Evolutionary conservation across 257 asterid species (phyloP), one percentile per base, ranked within the genome.

Genomic region (Solanum pinnatisectum): DNA sequence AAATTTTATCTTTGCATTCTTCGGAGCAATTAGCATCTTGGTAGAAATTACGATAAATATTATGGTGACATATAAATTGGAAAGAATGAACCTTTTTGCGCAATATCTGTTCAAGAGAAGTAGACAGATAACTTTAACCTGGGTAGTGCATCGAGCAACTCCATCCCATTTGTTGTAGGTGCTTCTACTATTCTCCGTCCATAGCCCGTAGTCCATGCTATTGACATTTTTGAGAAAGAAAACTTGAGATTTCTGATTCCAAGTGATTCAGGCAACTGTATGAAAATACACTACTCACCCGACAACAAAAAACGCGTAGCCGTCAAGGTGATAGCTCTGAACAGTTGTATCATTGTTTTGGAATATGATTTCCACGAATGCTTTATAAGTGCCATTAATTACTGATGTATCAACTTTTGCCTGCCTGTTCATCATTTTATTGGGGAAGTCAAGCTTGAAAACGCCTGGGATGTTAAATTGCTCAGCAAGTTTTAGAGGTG

Each of bases 91-190:
- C 60, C 27, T 25, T 2, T 77, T 15, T 79, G 84, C 2, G 84
- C 2, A 44, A 77, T 77, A 77, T 77, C 84, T 79, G 65, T 79
- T 44, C 39, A 25, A 25, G 39, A 15, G 5, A 79, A 46, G 42
- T 71, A 85, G 56, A 35, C 68, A 27, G 33, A 73, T 42, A 37
- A 37, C 42, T 63, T 63, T 78, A 74, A 96, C 99, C 98, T 96
- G 99, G 68, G 95, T 95, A 86, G 98, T 95, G 92, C 95, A 91
- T 79, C 98, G 98, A 92, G 98, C 99, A 91, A 96, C 99, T 39
- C 98, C 96, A 59, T 96, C 99, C 99, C 98, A 95, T 92, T 95
- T 96, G 94, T 96, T 96, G 91, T 96, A 96, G 81, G 95, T 95
- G 88, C 89, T 90, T 91, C 99, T 93, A 90, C 98, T 96, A 91